Percentiles rank a stretch among this genome's conserved stretches.
phyloP scores from a whole-genome alignment of 208 protist genomes.

The Leishmania tropica region DNA sequence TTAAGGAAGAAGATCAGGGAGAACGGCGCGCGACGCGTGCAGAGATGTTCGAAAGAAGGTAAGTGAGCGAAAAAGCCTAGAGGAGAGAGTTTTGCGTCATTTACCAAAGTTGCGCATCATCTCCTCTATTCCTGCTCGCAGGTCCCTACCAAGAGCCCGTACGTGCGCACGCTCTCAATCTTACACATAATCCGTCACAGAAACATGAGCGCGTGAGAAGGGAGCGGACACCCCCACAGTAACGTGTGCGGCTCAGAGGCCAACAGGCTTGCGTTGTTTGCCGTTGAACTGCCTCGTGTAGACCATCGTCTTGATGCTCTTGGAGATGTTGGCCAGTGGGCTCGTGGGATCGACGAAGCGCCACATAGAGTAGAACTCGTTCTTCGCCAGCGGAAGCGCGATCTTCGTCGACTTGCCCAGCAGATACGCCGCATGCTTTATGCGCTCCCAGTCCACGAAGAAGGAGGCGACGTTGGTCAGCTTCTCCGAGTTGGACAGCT shows the following conservation, averaged over 20 bases:
- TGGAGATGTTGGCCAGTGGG: slow-evolving; percentile 55
- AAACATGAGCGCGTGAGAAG: background rate
- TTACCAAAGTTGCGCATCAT: background rate
- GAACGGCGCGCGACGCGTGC: background rate
- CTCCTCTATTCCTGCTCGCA: too few relatives aligned
- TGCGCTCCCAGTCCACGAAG: slow-evolving; percentile 56
- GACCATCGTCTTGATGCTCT: slow-evolving; percentile 60
- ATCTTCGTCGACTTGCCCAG: slow-evolving; percentile 60
- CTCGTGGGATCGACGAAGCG: slow-evolving; percentile 83
- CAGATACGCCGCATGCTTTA: slow-evolving; percentile 61
- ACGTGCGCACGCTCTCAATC: background rate
- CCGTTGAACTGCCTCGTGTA: slow-evolving; percentile 59
- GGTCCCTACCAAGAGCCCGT: background rate
- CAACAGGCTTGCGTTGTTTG: slow-evolving; percentile 79
- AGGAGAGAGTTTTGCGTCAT: background rate
- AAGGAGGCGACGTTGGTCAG: slow-evolving; percentile 56
- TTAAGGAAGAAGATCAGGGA: background rate
- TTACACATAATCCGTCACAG: background rate
- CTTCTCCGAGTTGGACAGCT: slow-evolving; percentile 36
- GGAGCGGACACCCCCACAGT: background rate
- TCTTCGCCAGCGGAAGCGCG: slow-evolving; percentile 58
- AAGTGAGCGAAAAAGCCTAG: background rate
- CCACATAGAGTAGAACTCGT: slow-evolving; percentile 87
- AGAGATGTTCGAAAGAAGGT: background rate
- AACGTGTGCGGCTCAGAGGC: slow-evolving; percentile 41